Evolutionary conservation across 805 yeast genomes (phyloP).

Genomic region (Candida pseudofarinosa): DNA sequence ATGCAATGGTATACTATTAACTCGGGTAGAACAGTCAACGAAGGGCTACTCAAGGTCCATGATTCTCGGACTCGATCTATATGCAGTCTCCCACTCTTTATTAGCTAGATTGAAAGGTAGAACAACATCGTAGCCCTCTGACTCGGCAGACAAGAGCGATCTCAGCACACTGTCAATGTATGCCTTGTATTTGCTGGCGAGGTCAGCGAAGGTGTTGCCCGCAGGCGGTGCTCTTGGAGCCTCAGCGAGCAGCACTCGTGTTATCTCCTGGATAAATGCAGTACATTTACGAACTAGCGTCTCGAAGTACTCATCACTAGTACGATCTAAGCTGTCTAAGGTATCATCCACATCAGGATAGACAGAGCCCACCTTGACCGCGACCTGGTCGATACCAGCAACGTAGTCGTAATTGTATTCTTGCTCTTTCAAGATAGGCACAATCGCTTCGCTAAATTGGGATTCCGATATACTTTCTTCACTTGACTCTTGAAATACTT

Average conservation of each 20-base stretch:
- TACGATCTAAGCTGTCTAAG: not conserved
- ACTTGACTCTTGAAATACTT: slow-evolving; percentile 12
- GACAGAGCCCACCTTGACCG: slow-evolving; percentile 7
- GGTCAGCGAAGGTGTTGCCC: not conserved
- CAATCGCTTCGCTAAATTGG: slow-evolving; percentile 15
- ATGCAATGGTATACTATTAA: no score
- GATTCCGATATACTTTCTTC: slow-evolving; percentile 21
- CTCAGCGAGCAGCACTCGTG: not conserved
- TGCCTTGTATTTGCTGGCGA: slow-evolving; percentile 2
- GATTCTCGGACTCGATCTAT: slow-evolving; percentile 9
- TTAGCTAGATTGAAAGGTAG: slow-evolving; percentile 10
- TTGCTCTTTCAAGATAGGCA: slow-evolving; percentile 17
- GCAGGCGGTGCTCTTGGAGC: not conserved
- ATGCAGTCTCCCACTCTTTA: slow-evolving; percentile 13
- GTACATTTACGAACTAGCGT: not conserved
- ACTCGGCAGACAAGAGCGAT: not conserved
- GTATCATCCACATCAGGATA: not conserved
- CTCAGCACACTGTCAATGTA: not conserved
- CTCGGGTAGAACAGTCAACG: no score
- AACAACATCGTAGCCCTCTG: not conserved
- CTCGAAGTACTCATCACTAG: slow-evolving; percentile 1
- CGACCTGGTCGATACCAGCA: slow-evolving; percentile 23
- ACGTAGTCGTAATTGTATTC: slow-evolving; percentile 23
- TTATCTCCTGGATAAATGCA: not conserved
- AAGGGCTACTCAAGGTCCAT: slow-evolving; percentile 4